These are phyloP conservation scores for Ophiostoma sp. DNA, from an alignment of 2,329 filamentous ascomycete genomes.

Conservation along the genomic window DNA sequence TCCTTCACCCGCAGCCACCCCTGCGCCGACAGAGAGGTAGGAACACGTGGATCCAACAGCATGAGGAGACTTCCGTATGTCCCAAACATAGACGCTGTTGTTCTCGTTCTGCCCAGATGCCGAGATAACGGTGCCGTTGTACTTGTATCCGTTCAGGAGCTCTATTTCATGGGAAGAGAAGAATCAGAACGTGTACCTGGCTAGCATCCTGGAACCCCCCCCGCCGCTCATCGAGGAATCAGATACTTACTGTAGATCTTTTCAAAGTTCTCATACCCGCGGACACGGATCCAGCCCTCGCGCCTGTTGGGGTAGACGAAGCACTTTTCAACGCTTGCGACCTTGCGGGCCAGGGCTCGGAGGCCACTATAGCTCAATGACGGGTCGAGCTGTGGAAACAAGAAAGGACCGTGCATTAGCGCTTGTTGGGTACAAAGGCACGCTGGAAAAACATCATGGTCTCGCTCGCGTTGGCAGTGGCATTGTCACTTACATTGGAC, in stretches of 20 bases:
- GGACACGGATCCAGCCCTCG: conserved; percentile 23
- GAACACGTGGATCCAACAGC: not conserved
- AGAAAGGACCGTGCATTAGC: conserved; percentile 8
- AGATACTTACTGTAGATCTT: conserved; percentile 15
- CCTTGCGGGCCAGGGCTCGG: conserved; percentile 4
- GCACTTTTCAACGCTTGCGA: conserved; percentile 18
- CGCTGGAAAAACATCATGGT: not conserved
- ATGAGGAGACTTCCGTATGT: conserved; percentile 15
- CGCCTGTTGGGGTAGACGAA: conserved; percentile 19
- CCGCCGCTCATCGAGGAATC: no score
- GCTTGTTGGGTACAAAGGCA: not conserved
- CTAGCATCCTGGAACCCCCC: no score
- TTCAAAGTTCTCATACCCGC: conserved; percentile 9
- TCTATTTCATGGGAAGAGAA: not conserved
- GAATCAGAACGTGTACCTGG: no score
- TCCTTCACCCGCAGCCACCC: not conserved
- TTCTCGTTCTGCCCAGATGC: conserved; percentile 20
- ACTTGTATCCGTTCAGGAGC: conserved; percentile 14
- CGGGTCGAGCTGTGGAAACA: conserved; percentile 16
- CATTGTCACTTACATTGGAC: conserved; percentile 20
- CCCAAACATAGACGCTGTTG: conserved; percentile 17
- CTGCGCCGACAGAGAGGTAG: not conserved
- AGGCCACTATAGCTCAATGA: conserved; percentile 17
- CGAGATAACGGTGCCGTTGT: conserved; percentile 13
- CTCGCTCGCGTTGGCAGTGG: not conserved